Percentiles rank a stretch among this genome's conserved stretches.
phyloP scores from a whole-genome alignment of 2,329 filamentous ascomycete genomes.

The Ophiocordyceps camponoti-saundersi region DNA sequence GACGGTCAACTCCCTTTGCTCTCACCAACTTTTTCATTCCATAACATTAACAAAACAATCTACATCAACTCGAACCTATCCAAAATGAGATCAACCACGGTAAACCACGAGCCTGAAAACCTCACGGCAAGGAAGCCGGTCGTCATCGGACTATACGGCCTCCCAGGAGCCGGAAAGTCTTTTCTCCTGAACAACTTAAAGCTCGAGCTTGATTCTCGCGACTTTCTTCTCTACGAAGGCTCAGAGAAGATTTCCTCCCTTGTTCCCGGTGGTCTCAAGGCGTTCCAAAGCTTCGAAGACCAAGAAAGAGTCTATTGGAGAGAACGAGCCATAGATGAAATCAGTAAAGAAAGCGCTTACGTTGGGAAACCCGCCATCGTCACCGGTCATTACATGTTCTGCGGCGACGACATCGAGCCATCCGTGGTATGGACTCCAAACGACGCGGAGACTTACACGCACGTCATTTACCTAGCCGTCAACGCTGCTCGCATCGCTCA shows the following conservation, averaged over 20 bases:
- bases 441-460: conserved; percentile 32
- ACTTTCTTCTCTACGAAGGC: conserved; percentile 34
- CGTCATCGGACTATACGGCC: conserved; percentile 36
- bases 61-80: not conserved
- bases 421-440: conserved; percentile 20
- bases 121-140: conserved; percentile 11
- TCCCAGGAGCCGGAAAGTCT: conserved; percentile 37
- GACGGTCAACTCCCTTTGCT: not conserved
- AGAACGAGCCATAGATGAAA: conserved; percentile 24
- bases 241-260: conserved; percentile 26
- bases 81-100: not conserved
- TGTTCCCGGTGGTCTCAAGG: conserved; percentile 26
- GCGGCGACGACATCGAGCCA: conserved; percentile 18
- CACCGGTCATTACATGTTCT: conserved; percentile 39
- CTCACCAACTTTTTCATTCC: not conserved
- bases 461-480: conserved; percentile 39
- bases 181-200: conserved; percentile 23
- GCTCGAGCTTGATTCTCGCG: conserved; percentile 11
- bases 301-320: conserved; percentile 21
- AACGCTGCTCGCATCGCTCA: conserved; percentile 17
- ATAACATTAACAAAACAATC: not conserved
- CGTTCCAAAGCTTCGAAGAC: conserved; percentile 24
- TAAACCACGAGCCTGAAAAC: no score
- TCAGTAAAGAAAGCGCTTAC: conserved; percentile 18
- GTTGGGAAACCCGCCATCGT: conserved; percentile 26